A percentile compares a stretch with the other conserved stretches of the same genome.
Evolutionary conservation across 208 protist genomes (phyloP).

Genomic region (Wallacemonas sp.): DNA sequence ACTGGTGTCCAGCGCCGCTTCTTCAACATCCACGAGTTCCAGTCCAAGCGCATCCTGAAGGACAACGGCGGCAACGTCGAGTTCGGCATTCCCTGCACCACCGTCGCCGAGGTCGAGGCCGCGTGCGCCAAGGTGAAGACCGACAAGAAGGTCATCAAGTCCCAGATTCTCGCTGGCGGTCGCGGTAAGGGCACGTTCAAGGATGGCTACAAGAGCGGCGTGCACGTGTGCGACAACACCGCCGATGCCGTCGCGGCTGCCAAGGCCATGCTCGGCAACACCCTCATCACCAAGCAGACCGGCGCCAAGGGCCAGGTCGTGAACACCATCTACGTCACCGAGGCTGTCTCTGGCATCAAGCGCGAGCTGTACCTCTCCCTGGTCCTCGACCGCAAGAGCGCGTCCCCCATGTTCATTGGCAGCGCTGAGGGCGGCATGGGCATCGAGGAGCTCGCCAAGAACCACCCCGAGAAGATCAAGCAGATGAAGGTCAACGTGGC

Average conservation of each 20-base stretch:
- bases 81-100: slow-evolving; percentile 88
- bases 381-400: slow-evolving; percentile 95
- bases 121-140: slow-evolving; percentile 88
- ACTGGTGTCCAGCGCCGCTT: slow-evolving; percentile 75
- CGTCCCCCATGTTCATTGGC: slow-evolving; percentile 93
- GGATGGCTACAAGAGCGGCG: slow-evolving; percentile 95
- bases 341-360: slow-evolving; percentile 91
- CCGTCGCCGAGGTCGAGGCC: slow-evolving; percentile 87
- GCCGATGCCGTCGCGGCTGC: slow-evolving; percentile 89
- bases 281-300: slow-evolving; percentile 99
- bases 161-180: slow-evolving; percentile 99
- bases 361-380: slow-evolving; percentile 99
- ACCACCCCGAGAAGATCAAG: slow-evolving; percentile 95
- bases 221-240: slow-evolving; percentile 86
- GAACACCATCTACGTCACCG: slow-evolving; percentile 90
- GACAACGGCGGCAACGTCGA: slow-evolving; percentile 89
- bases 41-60: slow-evolving; percentile 92
- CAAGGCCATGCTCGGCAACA: slow-evolving; percentile 97
- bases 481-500: slow-evolving; percentile 93
- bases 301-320: slow-evolving; percentile 93
- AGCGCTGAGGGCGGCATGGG: slow-evolving; percentile 97
- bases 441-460: slow-evolving; percentile 98
- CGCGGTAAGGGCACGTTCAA: slow-evolving; percentile 98
- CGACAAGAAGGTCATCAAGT: slow-evolving; percentile 97
- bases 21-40: slow-evolving; percentile 93